These are phyloP conservation scores for Cryptococcus sp. DNA, from an alignment of 1,284 basidiomycete species.

Conservation along the genomic window DNA sequence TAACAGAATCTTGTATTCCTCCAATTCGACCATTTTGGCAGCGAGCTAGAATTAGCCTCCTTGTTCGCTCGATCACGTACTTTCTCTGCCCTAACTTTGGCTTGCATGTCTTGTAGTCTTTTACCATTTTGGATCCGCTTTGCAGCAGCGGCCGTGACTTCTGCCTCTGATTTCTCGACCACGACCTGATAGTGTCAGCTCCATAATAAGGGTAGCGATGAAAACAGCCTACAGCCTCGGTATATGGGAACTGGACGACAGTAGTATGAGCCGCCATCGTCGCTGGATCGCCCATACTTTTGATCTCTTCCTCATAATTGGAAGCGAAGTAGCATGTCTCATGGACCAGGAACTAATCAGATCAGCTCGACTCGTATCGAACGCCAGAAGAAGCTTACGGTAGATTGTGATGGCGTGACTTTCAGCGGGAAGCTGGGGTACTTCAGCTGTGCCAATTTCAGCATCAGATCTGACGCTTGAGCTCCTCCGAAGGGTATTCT, in stretches of 20 bases:
- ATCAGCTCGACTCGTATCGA: background rate
- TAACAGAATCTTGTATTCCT: conserved; percentile 63
- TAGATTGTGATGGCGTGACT: conserved; percentile 54
- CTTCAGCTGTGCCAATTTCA: conserved; percentile 91
- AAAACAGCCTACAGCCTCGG: conserved; percentile 51
- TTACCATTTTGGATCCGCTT: conserved; percentile 77
- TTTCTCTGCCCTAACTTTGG: conserved; percentile 79
- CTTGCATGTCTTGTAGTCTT: conserved; percentile 88
- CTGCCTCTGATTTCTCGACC: conserved; percentile 89
- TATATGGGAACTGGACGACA: conserved; percentile 81
- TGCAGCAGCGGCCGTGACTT: conserved; percentile 71
- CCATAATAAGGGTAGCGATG: background rate
- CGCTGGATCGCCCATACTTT: conserved; percentile 60
- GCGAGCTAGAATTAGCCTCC: conserved; percentile 21
- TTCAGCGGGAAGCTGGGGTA: conserved; percentile 77
- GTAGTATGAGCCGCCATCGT: conserved; percentile 64
- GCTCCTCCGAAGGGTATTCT: conserved; percentile 92
- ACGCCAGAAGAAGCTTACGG: conserved; percentile 39
- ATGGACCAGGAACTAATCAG: conserved; percentile 74
- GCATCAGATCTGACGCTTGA: conserved; percentile 83
- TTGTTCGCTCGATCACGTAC: conserved; percentile 46
- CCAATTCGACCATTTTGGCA: conserved; percentile 62
- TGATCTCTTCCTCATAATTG: conserved; percentile 70
- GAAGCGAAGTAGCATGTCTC: conserved; percentile 79
- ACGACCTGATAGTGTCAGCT: conserved; percentile 46